These are phyloP conservation scores for Leptographium galeiforme DNA, from an alignment of 2,329 filamentous ascomycete species.

Conservation along the genomic window DNA sequence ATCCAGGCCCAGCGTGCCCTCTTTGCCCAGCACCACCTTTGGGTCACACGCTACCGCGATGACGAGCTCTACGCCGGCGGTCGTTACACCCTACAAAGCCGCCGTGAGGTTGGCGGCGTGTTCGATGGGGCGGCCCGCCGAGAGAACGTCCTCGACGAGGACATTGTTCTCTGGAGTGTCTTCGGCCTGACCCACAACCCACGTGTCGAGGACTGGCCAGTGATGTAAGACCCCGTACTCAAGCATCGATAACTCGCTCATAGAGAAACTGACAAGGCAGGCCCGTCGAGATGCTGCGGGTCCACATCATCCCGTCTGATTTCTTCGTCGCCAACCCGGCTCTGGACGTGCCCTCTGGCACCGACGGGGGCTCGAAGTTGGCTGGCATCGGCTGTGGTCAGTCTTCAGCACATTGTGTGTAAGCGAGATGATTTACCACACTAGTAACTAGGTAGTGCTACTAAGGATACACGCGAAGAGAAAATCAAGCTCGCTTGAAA, in stretches of 20 bases:
- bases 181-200: slow-evolving; percentile 52
- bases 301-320: slow-evolving; percentile 37
- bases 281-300: slow-evolving; percentile 40
- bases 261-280: neutral
- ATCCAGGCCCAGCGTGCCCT: slow-evolving; percentile 26
- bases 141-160: slow-evolving; percentile 13
- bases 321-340: slow-evolving; percentile 38
- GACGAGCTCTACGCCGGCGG: slow-evolving; percentile 29
- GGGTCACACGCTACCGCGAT: slow-evolving; percentile 31
- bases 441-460: no score
- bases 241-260: neutral
- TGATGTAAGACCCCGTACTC: slow-evolving; percentile 30
- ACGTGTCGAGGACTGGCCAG: slow-evolving; percentile 52
- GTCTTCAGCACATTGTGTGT: neutral
- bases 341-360: slow-evolving; percentile 32
- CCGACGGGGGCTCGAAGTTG: slow-evolving; percentile 7
- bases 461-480: no score
- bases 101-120: slow-evolving; percentile 19
- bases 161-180: slow-evolving; percentile 38
- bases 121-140: slow-evolving; percentile 17
- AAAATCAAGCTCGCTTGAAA: no score
- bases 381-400: neutral
- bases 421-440: no score
- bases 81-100: slow-evolving; percentile 32
- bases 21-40: slow-evolving; percentile 28